A percentile compares a stretch with the other conserved stretches of the same genome.
These are phyloP conservation scores for Heliamphora pulchella DNA, from an alignment of 179 eudicot species.

Conservation along the genomic window DNA sequence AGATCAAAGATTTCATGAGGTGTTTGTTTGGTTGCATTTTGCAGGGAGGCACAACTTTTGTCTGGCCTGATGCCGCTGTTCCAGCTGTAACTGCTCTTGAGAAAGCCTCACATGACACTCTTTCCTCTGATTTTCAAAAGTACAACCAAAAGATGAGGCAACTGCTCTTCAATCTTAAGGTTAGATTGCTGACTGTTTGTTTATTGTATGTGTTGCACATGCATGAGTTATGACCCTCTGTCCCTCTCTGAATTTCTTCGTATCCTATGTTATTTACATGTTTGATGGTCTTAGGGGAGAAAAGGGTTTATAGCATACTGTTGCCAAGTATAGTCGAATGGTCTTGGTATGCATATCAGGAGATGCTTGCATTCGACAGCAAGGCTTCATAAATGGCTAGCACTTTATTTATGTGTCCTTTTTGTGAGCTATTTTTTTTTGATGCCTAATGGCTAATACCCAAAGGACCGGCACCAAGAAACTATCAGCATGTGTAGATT, in stretches of 20 bases:
- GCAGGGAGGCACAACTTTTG: constrained; percentile 39
- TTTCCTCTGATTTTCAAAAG: constrained; percentile 65
- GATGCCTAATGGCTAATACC: background rate
- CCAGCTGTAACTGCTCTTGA: constrained; percentile 70
- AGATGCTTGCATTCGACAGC: background rate
- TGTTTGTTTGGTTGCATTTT: constrained; percentile 7
- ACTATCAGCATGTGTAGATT: background rate
- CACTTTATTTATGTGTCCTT: background rate
- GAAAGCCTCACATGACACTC: constrained; percentile 68
- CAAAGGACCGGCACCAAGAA: background rate
- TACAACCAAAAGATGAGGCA: constrained; percentile 92
- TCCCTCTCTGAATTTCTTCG: no score
- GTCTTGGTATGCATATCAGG: background rate
- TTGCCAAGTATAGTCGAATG: background rate
- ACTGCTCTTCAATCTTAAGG: constrained; percentile 77
- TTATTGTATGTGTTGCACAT: constrained; percentile 3
- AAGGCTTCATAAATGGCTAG: background rate
- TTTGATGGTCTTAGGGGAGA: background rate
- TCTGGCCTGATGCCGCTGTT: constrained; percentile 90
- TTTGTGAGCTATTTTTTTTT: background rate
- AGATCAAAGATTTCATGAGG: background rate
- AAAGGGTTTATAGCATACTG: background rate
- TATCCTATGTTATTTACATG: background rate
- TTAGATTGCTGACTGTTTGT: constrained; percentile 22
- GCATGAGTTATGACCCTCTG: background rate